Evolutionary conservation across 2,329 filamentous ascomycete species (phyloP).

Genomic region (Colletotrichum eremochloae): DNA sequence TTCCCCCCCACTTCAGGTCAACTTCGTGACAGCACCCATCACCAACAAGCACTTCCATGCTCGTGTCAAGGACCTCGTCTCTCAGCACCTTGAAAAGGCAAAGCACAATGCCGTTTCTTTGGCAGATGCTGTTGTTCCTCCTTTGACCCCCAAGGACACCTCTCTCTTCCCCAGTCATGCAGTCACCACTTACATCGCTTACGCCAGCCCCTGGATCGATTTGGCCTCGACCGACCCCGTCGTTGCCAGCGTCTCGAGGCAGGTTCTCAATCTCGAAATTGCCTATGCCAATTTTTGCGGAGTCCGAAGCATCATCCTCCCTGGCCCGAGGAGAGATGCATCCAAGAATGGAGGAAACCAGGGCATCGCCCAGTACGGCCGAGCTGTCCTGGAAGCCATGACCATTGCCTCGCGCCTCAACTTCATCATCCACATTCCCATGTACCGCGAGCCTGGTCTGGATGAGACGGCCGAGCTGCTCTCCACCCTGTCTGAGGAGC

Average conservation of each 20-base stretch:
- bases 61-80: conserved; percentile 74
- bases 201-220: conserved; percentile 94
- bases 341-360: conserved; percentile 63
- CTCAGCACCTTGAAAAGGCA: conserved; percentile 64
- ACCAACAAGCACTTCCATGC: conserved; percentile 80
- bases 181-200: conserved; percentile 81
- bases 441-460: conserved; percentile 79
- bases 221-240: conserved; percentile 85
- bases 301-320: conserved; percentile 83
- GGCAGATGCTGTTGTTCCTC: conserved; percentile 71
- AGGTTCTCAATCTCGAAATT: conserved; percentile 90
- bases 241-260: conserved; percentile 87
- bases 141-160: conserved; percentile 85
- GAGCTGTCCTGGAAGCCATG: conserved; percentile 85
- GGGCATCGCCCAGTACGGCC: conserved; percentile 81
- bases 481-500: conserved; percentile 56
- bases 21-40: conserved; percentile 83
- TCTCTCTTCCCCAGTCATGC: conserved; percentile 76
- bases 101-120: conserved; percentile 57
- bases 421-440: conserved; percentile 84
- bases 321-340: conserved; percentile 78
- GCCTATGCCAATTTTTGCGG: conserved; percentile 97
- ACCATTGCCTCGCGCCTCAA: conserved; percentile 81
- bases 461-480: conserved; percentile 68
- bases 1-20: conserved; percentile 67